Conservation (phyloP, 2,329 filamentous ascomycete genomes). For the Sporothrix pallida region DNA sequence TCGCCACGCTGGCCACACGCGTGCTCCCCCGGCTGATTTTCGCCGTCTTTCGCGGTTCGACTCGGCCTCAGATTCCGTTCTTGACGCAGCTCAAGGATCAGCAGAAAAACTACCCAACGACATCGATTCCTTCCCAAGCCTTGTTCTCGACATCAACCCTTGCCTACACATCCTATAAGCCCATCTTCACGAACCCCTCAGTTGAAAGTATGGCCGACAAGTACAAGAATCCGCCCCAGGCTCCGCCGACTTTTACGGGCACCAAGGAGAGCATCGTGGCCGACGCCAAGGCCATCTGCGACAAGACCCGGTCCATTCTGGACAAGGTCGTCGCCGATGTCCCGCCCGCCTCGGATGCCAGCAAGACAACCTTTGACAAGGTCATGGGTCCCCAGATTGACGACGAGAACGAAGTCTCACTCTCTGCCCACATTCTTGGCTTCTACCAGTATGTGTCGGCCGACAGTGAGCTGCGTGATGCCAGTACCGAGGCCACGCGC, state of each 20-base stretch:
- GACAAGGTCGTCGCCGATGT: constrained; percentile 72
- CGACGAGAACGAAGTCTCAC: constrained; percentile 69
- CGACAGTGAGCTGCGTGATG: constrained; percentile 71
- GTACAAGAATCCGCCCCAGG: constrained; percentile 76
- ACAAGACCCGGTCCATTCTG: constrained; percentile 65
- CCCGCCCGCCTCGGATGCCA: constrained; percentile 53
- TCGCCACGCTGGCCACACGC: constrained; percentile 71
- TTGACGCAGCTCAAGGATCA: constrained; percentile 30
- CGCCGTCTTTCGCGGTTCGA: constrained; percentile 58
- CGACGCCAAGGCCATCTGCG: constrained; percentile 70
- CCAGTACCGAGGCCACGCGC: constrained; percentile 76
- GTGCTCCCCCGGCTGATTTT: constrained; percentile 61
- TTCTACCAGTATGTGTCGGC: constrained; percentile 83
- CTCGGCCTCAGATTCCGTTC: constrained; percentile 31
- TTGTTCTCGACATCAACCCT: constrained; percentile 39
- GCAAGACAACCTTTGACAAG: constrained; percentile 60
- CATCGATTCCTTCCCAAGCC: neutral
- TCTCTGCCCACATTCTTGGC: constrained; percentile 69
- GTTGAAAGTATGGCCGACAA: constrained; percentile 67
- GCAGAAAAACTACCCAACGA: constrained; percentile 5
- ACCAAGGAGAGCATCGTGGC: constrained; percentile 71
- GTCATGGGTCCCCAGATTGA: constrained; percentile 70
- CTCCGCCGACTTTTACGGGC: constrained; percentile 77
- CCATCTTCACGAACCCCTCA: constrained; percentile 54
- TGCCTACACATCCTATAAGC: constrained; percentile 43